Evolutionary conservation across 371 early-diverging fungal genomes (phyloP).

Genomic region (Haplosporangium sp.): DNA sequence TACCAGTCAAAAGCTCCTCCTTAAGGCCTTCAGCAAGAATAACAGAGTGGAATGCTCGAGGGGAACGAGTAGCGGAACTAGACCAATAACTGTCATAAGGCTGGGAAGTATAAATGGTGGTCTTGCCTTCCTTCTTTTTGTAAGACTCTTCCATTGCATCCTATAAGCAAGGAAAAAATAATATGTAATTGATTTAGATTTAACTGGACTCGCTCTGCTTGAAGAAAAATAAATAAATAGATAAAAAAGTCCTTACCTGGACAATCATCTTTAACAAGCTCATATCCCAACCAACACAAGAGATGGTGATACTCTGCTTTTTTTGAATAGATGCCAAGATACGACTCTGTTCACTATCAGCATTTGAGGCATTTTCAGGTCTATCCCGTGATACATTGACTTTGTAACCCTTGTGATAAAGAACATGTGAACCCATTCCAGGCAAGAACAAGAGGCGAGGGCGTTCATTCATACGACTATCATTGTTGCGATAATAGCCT

Average conservation of each 20-base stretch:
- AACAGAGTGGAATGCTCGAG: slow-evolving; percentile 56
- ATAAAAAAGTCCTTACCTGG: slow-evolving; percentile 6
- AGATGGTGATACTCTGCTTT: slow-evolving; percentile 50
- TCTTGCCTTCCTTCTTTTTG: slow-evolving; percentile 56
- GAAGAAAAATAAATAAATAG: not conserved
- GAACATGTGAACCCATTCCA: slow-evolving; percentile 47
- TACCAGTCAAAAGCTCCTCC: slow-evolving; percentile 48
- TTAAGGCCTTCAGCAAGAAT: slow-evolving; percentile 54
- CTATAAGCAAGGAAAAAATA: slow-evolving; percentile 2
- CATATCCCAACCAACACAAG: slow-evolving; percentile 53
- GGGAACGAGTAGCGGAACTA: slow-evolving; percentile 34
- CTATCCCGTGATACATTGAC: slow-evolving; percentile 50
- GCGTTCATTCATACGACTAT: slow-evolving; percentile 39
- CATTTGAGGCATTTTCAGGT: slow-evolving; percentile 41
- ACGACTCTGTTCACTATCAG: slow-evolving; percentile 30
- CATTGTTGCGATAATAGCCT: slow-evolving; percentile 24
- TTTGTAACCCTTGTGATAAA: slow-evolving; percentile 54
- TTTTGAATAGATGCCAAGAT: slow-evolving; percentile 54
- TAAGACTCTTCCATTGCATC: slow-evolving; percentile 55
- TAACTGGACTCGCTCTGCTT: no score
- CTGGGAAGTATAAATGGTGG: slow-evolving; percentile 51
- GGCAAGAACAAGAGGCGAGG: slow-evolving; percentile 51
- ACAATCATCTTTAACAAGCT: slow-evolving; percentile 42
- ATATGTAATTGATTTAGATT: not conserved
- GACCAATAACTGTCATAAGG: slow-evolving; percentile 55